Conservation (phyloP, 495 filamentous ascomycete genomes). For the Amniculicola lignicola region DNA sequence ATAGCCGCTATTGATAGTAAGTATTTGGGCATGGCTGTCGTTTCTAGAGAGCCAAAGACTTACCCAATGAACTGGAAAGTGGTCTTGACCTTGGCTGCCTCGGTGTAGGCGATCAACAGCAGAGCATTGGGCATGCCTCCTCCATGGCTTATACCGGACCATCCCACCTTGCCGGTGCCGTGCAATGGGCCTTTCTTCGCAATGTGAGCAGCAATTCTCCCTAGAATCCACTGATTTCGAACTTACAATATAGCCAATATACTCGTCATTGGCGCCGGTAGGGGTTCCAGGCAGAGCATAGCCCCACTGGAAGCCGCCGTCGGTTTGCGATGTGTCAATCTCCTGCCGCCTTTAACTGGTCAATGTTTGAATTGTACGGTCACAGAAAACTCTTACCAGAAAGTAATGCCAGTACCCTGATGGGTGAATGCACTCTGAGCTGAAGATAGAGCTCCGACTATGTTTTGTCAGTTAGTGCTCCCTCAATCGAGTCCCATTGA, state of each 20-base stretch:
- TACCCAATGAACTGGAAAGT: slow-evolving; percentile 54
- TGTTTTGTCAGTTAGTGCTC: slow-evolving; percentile 2
- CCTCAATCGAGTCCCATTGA: slow-evolving; percentile 1
- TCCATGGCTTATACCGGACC: slow-evolving; percentile 56
- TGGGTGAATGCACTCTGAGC: slow-evolving; percentile 27
- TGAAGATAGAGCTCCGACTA: slow-evolving; percentile 12
- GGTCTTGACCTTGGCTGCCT: slow-evolving; percentile 50
- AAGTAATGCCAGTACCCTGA: slow-evolving; percentile 24
- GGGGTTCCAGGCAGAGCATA: slow-evolving; percentile 51
- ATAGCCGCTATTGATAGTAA: slow-evolving; percentile 46
- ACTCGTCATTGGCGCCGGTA: slow-evolving; percentile 54
- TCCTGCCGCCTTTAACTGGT: slow-evolving; percentile 8
- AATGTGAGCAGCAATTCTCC: background rate
- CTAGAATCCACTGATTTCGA: slow-evolving; percentile 22
- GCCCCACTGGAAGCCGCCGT: slow-evolving; percentile 52
- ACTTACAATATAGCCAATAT: slow-evolving; percentile 52
- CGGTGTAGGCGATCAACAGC: slow-evolving; percentile 57
- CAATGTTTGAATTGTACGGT: background rate
- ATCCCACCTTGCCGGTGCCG: slow-evolving; percentile 46
- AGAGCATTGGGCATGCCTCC: slow-evolving; percentile 59
- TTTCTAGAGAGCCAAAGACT: background rate
- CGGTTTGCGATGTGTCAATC: slow-evolving; percentile 12
- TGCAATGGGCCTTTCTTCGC: slow-evolving; percentile 12
- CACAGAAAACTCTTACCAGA: slow-evolving; percentile 12
- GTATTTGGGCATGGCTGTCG: background rate